Evolutionary conservation across 768 basidiomycete species (phyloP), one percentile per base, ranked within the genome.

Genomic region (Termitomyces sp.): DNA sequence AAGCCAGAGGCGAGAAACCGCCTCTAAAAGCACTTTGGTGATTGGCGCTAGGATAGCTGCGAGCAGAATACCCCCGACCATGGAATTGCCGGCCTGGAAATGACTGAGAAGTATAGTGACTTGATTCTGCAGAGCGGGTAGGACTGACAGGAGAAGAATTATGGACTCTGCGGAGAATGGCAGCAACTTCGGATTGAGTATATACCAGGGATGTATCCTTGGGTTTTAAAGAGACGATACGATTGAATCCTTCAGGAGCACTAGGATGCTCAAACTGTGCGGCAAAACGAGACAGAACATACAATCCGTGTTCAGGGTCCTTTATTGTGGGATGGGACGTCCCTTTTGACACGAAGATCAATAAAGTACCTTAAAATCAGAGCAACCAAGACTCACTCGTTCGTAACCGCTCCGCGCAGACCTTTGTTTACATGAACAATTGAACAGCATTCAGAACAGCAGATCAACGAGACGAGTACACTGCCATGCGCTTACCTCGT

Each of bases 311-410:
- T 66, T 81, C 79, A 53, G 80, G 76, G 62, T 71, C 77, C 61
- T 75, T 84, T 71, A 93, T 92, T 54, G 91, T 93, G 52, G 91
- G 92, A 72, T 91, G 91, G 49, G 73, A 76, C 36, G 78, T 79
- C 64, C 91, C 91, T 92, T 67, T 66, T 45, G 12, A 13, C 7
- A 27, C 22, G 18, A 39, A 20, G 39, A 62, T 65, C 30, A 65
- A 49, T 36, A 32, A 9, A 45, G 18, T 40, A 55, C 39, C 48
- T 49, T 39, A 55, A 64, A 16, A 52, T 33, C 43, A 18, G 45
- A 56, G 10, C 6, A 20, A 12, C 18, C 48, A 51, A 53, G 46
- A 78, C 86, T 67, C 72, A 89, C 89, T 81, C 64, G 72, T 70
- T 67, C 73, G 72, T 42, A 91, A 77, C 46, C 89, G 82, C 55